Evolutionary conservation across 164 flowering plant genomes (phyloP).

Genomic region (Macadamia integrifolia): DNA sequence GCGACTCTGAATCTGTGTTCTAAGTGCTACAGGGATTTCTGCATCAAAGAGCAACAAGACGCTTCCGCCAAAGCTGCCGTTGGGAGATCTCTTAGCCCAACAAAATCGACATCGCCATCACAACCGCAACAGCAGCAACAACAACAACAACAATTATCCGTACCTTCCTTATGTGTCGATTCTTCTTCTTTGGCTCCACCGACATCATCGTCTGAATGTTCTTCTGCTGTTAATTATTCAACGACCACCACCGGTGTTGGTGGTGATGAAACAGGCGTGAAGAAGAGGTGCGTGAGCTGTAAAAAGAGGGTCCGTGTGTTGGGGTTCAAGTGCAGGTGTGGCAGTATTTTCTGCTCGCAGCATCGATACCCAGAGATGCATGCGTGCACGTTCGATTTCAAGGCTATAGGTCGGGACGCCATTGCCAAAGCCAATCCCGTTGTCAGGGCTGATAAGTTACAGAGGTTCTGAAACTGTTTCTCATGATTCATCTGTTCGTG

Average conservation of each 20-base stretch:
- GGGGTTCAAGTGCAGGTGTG: not conserved
- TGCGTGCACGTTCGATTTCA: not conserved
- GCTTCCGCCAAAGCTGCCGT: not conserved
- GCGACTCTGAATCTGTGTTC: not conserved
- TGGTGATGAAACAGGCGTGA: not conserved
- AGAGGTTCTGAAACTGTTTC: not conserved
- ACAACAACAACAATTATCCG: not conserved
- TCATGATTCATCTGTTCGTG: not conserved
- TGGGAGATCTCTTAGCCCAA: not conserved
- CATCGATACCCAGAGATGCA: not conserved
- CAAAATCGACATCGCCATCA: not conserved
- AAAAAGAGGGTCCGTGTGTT: not conserved
- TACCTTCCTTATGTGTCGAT: not conserved
- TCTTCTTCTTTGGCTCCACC: not conserved
- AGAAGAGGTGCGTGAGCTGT: not conserved
- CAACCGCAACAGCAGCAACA: not conserved
- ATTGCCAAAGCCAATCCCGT: not conserved
- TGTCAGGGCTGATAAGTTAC: not conserved
- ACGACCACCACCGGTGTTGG: too few relatives aligned
- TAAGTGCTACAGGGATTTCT: slow-evolving; percentile 4
- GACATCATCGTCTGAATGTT: not conserved
- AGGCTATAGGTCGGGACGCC: not conserved
- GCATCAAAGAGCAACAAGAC: not conserved
- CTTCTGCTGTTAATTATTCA: not conserved
- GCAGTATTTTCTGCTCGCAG: not conserved